These are phyloP conservation scores for Candolleomyces aberdarensis DNA, from an alignment of 768 basidiomycete genomes.

Conservation along the genomic window DNA sequence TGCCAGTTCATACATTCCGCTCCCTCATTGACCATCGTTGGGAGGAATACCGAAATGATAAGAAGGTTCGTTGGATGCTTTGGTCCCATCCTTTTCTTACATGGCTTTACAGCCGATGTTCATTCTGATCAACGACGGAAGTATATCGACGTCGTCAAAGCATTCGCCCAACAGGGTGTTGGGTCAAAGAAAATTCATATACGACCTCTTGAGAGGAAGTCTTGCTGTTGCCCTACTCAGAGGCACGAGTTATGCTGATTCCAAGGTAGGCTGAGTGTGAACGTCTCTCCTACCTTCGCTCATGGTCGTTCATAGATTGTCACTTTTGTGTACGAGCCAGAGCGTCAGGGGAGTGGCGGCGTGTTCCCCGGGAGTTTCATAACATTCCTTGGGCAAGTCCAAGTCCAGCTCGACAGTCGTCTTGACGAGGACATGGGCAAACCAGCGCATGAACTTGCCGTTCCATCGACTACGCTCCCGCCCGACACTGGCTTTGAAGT, in stretches of 20 bases:
- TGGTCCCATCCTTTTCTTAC: neutral
- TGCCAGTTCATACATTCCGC: constrained; percentile 46
- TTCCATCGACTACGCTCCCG: neutral
- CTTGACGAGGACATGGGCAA: neutral
- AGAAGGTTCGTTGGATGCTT: constrained; percentile 29
- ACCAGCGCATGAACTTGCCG: neutral
- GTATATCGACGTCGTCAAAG: constrained; percentile 17
- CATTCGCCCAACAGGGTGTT: constrained; percentile 28
- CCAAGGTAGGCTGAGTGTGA: constrained; percentile 42
- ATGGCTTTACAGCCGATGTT: constrained; percentile 57
- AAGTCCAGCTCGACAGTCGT: neutral
- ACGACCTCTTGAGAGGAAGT: constrained; percentile 44
- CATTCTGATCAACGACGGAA: constrained; percentile 55
- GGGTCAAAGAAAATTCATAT: constrained; percentile 48
- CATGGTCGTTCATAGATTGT: constrained; percentile 40
- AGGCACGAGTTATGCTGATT: constrained; percentile 58
- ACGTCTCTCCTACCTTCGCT: neutral
- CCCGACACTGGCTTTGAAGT: neutral
- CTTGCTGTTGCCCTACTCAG: constrained; percentile 50
- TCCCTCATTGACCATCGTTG: constrained; percentile 46
- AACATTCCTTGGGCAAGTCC: neutral
- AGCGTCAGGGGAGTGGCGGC: neutral
- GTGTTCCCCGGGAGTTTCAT: neutral
- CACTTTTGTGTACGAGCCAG: constrained; percentile 52
- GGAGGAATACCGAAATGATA: constrained; percentile 38